Conservation (phyloP, 768 basidiomycete genomes). For the Tremella yokohamensis region DNA sequence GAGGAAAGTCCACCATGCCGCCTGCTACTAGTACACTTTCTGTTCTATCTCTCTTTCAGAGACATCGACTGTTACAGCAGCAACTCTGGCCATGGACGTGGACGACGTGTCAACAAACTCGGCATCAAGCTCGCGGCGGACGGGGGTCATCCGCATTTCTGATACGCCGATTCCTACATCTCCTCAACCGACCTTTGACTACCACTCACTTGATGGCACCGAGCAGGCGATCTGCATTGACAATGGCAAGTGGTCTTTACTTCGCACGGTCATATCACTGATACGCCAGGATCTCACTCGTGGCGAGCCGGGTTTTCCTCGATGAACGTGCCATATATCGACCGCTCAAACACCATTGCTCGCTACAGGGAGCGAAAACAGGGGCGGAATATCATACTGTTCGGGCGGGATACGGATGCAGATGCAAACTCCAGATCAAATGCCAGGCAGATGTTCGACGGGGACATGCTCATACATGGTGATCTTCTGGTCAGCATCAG, state of each 20-base stretch:
- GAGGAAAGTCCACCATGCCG: too few relatives aligned
- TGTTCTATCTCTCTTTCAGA: too few relatives aligned
- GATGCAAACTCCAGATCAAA: conserved; percentile 80
- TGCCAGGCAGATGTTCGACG: conserved; percentile 83
- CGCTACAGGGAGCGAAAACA: conserved; percentile 86
- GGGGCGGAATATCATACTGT: conserved; percentile 76
- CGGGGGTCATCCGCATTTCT: conserved; percentile 20
- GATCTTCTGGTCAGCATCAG: conserved; percentile 74
- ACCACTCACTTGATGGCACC: conserved; percentile 20
- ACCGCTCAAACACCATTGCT: conserved; percentile 67
- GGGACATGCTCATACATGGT: conserved; percentile 83
- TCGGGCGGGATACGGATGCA: conserved; percentile 79
- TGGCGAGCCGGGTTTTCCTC: conserved; percentile 80
- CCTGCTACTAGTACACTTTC: too few relatives aligned
- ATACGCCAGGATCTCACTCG: conserved; percentile 61
- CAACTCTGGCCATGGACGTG: too few relatives aligned
- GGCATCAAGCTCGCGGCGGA: neutral
- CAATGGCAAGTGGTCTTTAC: conserved; percentile 27
- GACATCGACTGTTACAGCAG: too few relatives aligned
- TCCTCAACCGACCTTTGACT: conserved; percentile 30
- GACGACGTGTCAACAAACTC: too few relatives aligned
- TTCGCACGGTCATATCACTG: too few relatives aligned
- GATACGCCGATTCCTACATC: conserved; percentile 18
- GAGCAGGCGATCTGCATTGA: conserved; percentile 45
- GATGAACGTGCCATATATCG: conserved; percentile 59